Evolutionary conservation across 164 flowering plant species (phyloP).

Genomic region (Platanus orientalis): DNA sequence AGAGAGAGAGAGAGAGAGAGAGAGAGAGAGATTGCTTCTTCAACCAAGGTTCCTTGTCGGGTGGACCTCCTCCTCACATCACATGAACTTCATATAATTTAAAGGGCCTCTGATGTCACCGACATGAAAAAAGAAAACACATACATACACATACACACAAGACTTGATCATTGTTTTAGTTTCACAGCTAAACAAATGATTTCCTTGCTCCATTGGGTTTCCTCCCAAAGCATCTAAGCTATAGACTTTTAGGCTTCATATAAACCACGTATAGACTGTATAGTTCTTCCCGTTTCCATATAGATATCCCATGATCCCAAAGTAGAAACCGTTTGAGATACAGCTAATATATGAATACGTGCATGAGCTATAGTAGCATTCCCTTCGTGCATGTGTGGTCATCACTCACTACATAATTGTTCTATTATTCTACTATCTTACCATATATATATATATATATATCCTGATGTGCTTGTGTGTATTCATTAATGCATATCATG

Average conservation of each 20-base stretch:
- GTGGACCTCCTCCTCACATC: conserved; percentile 27
- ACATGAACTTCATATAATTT: conserved; percentile 11
- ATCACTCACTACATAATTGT: too few relatives aligned
- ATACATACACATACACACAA: too few relatives aligned
- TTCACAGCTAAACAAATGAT: conserved; percentile 51
- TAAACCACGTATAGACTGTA: not conserved
- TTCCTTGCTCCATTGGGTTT: conserved; percentile 43
- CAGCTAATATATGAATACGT: too few relatives aligned
- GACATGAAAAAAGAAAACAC: conserved; percentile 8
- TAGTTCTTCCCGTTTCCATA: too few relatives aligned
- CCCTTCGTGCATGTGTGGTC: too few relatives aligned
- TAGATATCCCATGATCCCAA: too few relatives aligned
- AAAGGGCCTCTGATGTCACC: conserved; percentile 26
- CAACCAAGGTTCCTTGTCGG: conserved; percentile 48
- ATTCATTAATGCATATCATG: too few relatives aligned
- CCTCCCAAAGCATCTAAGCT: conserved; percentile 40
- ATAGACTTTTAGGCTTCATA: conserved; percentile 8
- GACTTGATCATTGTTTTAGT: conserved; percentile 14
- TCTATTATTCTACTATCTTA: too few relatives aligned
- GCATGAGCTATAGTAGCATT: too few relatives aligned
- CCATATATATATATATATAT: too few relatives aligned
- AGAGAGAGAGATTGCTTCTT: conserved; percentile 29
- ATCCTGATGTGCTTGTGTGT: too few relatives aligned
- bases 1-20: conserved; percentile 9
- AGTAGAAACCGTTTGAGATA: too few relatives aligned